Conservation (phyloP, 805 yeast genomes). For the Saturnispora hagleri region DNA sequence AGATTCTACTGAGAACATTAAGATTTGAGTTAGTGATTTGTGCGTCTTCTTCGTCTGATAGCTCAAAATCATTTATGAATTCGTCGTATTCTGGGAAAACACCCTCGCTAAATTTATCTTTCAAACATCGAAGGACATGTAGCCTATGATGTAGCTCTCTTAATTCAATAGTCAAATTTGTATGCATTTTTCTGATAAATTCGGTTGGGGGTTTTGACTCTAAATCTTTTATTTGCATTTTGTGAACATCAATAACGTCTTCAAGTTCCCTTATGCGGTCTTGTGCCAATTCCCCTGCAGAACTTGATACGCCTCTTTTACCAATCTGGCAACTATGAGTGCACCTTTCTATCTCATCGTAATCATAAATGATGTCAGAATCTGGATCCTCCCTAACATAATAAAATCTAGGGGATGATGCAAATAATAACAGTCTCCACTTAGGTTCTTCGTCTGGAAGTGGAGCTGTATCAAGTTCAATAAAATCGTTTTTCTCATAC, state of each 20-base stretch:
- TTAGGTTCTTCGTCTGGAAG: conserved; percentile 28
- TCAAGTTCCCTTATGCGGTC: conserved; percentile 31
- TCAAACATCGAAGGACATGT: conserved; percentile 18
- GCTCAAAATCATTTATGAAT: conserved; percentile 16
- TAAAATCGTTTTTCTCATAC: conserved; percentile 70
- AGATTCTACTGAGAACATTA: conserved; percentile 12
- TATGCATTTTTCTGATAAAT: conserved; percentile 11
- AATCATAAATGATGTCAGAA: conserved; percentile 41
- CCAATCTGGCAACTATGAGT: conserved; percentile 64
- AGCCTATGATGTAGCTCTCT: conserved; percentile 27
- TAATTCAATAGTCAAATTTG: conserved; percentile 19
- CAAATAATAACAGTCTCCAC: conserved; percentile 45
- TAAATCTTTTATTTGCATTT: conserved; percentile 20
- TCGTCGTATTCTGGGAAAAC: conserved; percentile 22
- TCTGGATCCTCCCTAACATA: conserved; percentile 46
- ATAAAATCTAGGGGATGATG: conserved; percentile 47
- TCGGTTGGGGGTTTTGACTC: conserved; percentile 9
- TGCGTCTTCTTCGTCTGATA: conserved; percentile 16
- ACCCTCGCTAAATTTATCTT: conserved; percentile 21
- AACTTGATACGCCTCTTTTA: conserved; percentile 43
- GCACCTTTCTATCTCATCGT: conserved; percentile 41
- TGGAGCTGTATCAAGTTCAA: conserved; percentile 52
- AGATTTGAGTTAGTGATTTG: conserved; percentile 10
- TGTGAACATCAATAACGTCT: conserved; percentile 28
- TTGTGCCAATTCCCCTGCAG: conserved; percentile 40